Evolutionary conservation across 1,284 basidiomycete genomes (phyloP), one percentile per base, ranked within the genome.

Genomic region (Apiotrichum porosum): DNA sequence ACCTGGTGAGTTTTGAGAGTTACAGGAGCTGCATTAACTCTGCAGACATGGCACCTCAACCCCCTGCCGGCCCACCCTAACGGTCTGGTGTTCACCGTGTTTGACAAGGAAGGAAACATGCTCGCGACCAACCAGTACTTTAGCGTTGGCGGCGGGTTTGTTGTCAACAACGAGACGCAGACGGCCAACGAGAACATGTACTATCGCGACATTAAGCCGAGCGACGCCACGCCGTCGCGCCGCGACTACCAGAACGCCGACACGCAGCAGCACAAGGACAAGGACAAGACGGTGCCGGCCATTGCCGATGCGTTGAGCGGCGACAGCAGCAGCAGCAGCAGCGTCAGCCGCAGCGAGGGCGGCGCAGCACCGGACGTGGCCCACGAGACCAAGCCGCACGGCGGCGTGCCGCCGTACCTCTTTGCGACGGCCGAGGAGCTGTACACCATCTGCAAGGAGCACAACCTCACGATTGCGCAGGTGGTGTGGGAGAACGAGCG

Each of bases 111-210:
- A 12, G 93, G 94, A 0, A 83, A 89, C 59, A 75, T 97, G 57
- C 76, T 97, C 44, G 93, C 93, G 0, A 94, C 88, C 13, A 97
- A 97, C 63, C 88, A 93, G 66, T 97, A 94, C 65, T 97, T 90
- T 65, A 73, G 57, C 50, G 87, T 93, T 40, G 89, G 89, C 3
- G 90, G 89, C 42, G 90, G 89, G 3, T 93, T 93, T 61, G 88
- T 75, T 35, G 72, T 92, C 37, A 66, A 66, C 54, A 53, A 62
- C 24, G 60, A 61, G 41, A 69, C 71, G 4, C 68, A 87, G 83
- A 87, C 60, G 85, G 91, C 95, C 73, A 97, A 97, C 68, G 93
- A 97, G 74, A 97, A 97, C 69, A 70, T 97, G 56, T 97, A 90
- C 70, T 97, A 97, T 79, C 91, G 91, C 69, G 84, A 88, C n/a